Base-by-base conservation (phyloP, 768 basidiomycete species). In the Cantharellus anzutake region DNA sequence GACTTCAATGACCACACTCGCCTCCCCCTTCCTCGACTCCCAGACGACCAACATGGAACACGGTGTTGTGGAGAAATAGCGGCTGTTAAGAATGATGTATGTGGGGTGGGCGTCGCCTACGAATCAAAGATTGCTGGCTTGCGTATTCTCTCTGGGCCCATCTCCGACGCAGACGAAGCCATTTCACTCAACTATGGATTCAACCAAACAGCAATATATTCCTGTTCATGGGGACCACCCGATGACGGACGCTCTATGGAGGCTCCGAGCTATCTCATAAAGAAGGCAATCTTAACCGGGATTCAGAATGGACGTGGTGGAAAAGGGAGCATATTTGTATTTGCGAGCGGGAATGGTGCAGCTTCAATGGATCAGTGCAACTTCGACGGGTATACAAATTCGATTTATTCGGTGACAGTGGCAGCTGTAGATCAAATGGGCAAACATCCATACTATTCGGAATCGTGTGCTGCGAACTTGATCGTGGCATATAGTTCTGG, bases 311-410 rank as follows among this genome's bases (percentile, higher is more conserved):
- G 96, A 2, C 80, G 96, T 51, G 77, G 72, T 37, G 91, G 92
- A 34, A 90, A 87, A 67, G 96, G 96, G 0, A 90, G 86, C 40
- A 76, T 99, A 62, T 98, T 86, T 64, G 96, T 99, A 37, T 99
- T 98, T 67, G 96, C 96, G 3, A 92, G 89, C 59, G 96, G 96
- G 0, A 99, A 99, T 68, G 96, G 96, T 4, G 96, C 90, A 39
- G 78, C 78, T 4, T 77, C 78, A 59, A 89, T 86, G 16, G 96
- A 99, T 67, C 94, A 98, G 70, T 99, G 96, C 75, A 99, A 99
- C 69, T 98, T 99, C 67, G 94, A 98, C 65, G 96, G 96, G 4
- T 99, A 99, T 70, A 99, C 96, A 7, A 99, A 99, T 68, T 89
- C 86, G 66, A 93, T 98, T 61, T 97, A 89, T 71, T 89, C 87